These are phyloP conservation scores for Fusarium multiceps DNA, from an alignment of 2,329 filamentous ascomycete genomes.

Conservation along the genomic window DNA sequence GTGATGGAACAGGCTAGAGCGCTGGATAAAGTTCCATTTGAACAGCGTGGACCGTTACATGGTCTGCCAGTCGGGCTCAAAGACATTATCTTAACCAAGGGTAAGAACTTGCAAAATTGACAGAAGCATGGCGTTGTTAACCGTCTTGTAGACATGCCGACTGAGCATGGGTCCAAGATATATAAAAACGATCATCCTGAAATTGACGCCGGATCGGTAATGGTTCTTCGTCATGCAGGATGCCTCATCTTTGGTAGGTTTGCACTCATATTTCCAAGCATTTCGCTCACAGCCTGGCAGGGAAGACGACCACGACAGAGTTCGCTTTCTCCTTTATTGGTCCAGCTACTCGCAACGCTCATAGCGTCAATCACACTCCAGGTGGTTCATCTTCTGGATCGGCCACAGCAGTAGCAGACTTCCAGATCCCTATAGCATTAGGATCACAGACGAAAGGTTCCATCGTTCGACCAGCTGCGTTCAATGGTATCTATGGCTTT, in stretches of 20 bases:
- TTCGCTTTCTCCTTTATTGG: slow-evolving; percentile 65
- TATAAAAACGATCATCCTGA: slow-evolving; percentile 57
- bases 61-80: slow-evolving; percentile 69
- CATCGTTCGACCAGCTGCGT: slow-evolving; percentile 71
- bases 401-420: slow-evolving; percentile 72
- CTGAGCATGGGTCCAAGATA: slow-evolving; percentile 63
- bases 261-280: slow-evolving; percentile 45
- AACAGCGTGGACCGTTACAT: slow-evolving; percentile 65
- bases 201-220: slow-evolving; percentile 64
- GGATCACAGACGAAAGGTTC: slow-evolving; percentile 76
- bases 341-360: slow-evolving; percentile 66
- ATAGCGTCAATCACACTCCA: slow-evolving; percentile 69
- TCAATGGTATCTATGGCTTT: slow-evolving; percentile 71
- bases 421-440: slow-evolving; percentile 69
- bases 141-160: slow-evolving; percentile 61
- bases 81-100: slow-evolving; percentile 68
- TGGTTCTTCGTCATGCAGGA: slow-evolving; percentile 63
- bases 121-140: background rate
- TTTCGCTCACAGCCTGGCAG: slow-evolving; percentile 58
- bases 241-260: slow-evolving; percentile 61
- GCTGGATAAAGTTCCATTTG: slow-evolving; percentile 60
- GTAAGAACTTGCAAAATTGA: slow-evolving; percentile 41
- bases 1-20: slow-evolving; percentile 60
- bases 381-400: slow-evolving; percentile 76
- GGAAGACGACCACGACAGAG: slow-evolving; percentile 57